A percentile compares a stretch with the other conserved stretches of the same genome.
Conservation (phyloP, 768 basidiomycete genomes). For the Amanita fuliginea region DNA sequence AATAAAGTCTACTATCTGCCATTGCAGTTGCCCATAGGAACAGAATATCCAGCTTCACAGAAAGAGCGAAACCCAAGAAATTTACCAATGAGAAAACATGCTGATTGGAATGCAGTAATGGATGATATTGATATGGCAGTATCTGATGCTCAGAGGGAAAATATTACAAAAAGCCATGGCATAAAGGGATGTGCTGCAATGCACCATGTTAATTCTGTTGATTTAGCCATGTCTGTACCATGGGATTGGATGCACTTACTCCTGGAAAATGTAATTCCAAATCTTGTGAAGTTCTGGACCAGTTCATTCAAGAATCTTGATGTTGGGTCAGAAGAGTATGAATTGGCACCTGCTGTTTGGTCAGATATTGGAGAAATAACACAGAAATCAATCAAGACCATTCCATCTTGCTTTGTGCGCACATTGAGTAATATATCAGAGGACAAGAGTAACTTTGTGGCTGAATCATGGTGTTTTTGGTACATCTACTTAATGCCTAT, state of each 20-base stretch:
- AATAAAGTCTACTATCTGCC: background rate
- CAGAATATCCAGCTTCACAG: background rate
- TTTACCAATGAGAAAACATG: background rate
- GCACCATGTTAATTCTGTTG: background rate
- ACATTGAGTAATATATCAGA: constrained; percentile 15
- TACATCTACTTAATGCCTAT: constrained; percentile 16
- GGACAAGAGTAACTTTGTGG: constrained; percentile 15
- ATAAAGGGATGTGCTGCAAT: background rate
- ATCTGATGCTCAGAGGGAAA: background rate
- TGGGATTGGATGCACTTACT: constrained; percentile 34
- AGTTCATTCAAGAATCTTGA: constrained; percentile 20
- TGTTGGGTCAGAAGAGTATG: constrained; percentile 13
- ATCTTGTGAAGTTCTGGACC: constrained; percentile 26
- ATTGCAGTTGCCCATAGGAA: background rate
- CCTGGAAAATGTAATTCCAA: constrained; percentile 25
- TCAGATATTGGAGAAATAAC: constrained; percentile 20
- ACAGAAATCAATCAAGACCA: constrained; percentile 14
- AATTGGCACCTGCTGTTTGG: constrained; percentile 15
- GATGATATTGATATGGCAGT: background rate
- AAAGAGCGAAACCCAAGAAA: background rate
- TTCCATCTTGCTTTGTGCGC: constrained; percentile 19
- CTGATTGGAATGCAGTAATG: background rate
- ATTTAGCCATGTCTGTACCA: constrained; percentile 18
- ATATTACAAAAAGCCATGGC: background rate
- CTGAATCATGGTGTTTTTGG: too few species aligned